These are phyloP conservation scores for Microascus cirrosus DNA, from an alignment of 2,329 filamentous ascomycete genomes.

Conservation along the genomic window DNA sequence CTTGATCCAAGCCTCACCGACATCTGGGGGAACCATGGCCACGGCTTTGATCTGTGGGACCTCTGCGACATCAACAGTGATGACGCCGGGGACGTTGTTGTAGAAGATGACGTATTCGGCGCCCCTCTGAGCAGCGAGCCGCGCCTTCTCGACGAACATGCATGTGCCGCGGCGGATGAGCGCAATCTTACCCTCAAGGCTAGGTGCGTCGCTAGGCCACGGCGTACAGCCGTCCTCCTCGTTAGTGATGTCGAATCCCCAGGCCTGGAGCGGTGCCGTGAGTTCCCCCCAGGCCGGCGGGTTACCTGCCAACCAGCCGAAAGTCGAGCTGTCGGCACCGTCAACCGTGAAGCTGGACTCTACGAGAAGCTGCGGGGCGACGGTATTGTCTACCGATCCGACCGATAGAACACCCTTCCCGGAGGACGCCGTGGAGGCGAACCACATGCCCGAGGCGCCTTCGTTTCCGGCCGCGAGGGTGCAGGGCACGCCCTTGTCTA, in stretches of 20 bases:
- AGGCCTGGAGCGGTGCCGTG: conserved; percentile 35
- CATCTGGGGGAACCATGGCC: conserved; percentile 27
- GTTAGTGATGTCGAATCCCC: conserved; percentile 35
- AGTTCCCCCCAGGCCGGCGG: conserved; percentile 31
- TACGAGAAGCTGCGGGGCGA: conserved; percentile 29
- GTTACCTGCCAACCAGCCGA: conserved; percentile 30
- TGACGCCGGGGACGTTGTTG: conserved; percentile 35
- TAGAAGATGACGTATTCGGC: conserved; percentile 52
- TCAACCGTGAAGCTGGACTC: conserved; percentile 28
- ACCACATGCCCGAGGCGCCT: conserved; percentile 32
- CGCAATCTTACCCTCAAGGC: conserved; percentile 46
- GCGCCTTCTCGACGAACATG: conserved; percentile 40
- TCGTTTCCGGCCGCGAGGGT: conserved; percentile 41
- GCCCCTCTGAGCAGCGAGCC: conserved; percentile 39
- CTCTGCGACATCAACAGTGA: conserved; percentile 18
- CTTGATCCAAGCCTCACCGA: conserved; percentile 31
- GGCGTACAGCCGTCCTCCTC: conserved; percentile 38
- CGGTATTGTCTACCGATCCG: conserved; percentile 36
- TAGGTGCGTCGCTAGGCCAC: conserved; percentile 39
- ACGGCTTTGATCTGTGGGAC: conserved; percentile 21
- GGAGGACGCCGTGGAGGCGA: conserved; percentile 33
- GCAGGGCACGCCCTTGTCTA: conserved; percentile 39
- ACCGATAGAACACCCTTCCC: conserved; percentile 35
- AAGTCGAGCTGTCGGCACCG: conserved; percentile 18
- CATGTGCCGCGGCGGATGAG: conserved; percentile 49